These are phyloP conservation scores for Closterium sp. DNA, from an alignment of 139 green algal species.

Conservation along the genomic window DNA sequence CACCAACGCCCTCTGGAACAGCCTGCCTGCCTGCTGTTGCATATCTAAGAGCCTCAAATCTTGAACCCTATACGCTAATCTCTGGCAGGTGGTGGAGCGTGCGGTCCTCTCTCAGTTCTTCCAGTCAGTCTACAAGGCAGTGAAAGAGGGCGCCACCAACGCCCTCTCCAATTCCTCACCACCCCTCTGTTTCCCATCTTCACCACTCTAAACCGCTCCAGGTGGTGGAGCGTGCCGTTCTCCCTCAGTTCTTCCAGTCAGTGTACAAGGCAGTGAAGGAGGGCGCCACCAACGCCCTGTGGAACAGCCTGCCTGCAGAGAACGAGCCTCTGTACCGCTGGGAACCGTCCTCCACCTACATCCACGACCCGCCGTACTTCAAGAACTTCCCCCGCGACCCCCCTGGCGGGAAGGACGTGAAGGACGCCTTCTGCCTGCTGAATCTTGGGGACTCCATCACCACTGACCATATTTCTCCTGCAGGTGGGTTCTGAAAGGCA, in stretches of 20 bases:
- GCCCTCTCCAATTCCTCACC: background rate
- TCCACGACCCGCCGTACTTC: conserved; percentile 51
- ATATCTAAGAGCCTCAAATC: background rate
- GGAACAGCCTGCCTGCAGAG: conserved; percentile 10
- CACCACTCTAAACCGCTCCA: conserved; percentile 1
- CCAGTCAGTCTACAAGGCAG: conserved; percentile 19
- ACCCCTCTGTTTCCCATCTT: too few species aligned
- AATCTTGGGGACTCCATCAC: conserved; percentile 46
- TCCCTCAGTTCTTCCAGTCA: conserved; percentile 30
- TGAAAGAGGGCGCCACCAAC: conserved; percentile 33
- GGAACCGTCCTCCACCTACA: conserved; percentile 44
- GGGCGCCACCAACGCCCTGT: conserved; percentile 26
- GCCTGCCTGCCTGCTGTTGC: too few species aligned
- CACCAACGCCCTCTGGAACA: too few species aligned
- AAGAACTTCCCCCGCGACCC: conserved; percentile 34
- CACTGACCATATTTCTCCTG: conserved; percentile 51
- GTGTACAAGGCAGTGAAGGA: conserved; percentile 40
- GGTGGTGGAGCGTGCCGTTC: conserved; percentile 21
- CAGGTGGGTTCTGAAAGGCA: too few species aligned
- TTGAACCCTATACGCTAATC: background rate
- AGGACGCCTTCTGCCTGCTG: conserved; percentile 39
- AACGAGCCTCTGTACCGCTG: conserved; percentile 27
- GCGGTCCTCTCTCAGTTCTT: conserved; percentile 32
- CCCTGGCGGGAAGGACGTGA: conserved; percentile 15
- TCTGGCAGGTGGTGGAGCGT: conserved; percentile 28